Evolutionary conservation across 2,329 filamentous ascomycete species (phyloP).

Genomic region (Xylaria sp.): DNA sequence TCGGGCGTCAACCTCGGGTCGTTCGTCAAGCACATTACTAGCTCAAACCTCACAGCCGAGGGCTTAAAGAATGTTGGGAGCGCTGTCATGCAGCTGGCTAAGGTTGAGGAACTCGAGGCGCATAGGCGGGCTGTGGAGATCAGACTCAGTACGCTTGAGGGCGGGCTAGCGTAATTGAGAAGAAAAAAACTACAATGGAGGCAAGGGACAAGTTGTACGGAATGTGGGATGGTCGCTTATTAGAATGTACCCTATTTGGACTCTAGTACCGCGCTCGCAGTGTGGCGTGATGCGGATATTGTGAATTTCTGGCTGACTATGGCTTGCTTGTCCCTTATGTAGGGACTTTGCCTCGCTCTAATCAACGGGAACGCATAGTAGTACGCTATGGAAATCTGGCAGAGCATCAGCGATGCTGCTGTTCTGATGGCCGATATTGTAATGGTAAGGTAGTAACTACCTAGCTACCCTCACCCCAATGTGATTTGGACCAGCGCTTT

Average conservation of each 20-base stretch:
- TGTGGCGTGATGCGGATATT: neutral
- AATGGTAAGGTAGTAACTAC: neutral
- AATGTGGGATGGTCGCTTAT: neutral
- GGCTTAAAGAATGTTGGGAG: slow-evolving; percentile 86
- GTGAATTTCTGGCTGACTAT: neutral
- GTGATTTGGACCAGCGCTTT: neutral
- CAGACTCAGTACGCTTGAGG: slow-evolving; percentile 67
- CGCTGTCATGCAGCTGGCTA: slow-evolving; percentile 94
- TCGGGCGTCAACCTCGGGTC: slow-evolving; percentile 96
- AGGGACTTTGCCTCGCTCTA: neutral
- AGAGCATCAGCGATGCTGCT: neutral
- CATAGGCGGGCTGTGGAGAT: slow-evolving; percentile 92
- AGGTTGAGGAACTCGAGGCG: slow-evolving; percentile 93
- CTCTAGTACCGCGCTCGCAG: neutral
- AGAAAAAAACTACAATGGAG: neutral
- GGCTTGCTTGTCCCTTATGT: neutral
- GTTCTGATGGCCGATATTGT: neutral
- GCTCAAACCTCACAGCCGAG: slow-evolving; percentile 86
- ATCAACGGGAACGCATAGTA: neutral
- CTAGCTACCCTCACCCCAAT: neutral
- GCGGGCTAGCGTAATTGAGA: neutral
- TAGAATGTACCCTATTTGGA: slow-evolving; percentile 6
- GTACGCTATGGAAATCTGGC: neutral
- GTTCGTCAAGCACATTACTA: slow-evolving; percentile 98
- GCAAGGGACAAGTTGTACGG: neutral